These are phyloP conservation scores for Austroboletus olivaceoglutinosus DNA, from an alignment of 1,284 basidiomycete genomes.

Conservation along the genomic window DNA sequence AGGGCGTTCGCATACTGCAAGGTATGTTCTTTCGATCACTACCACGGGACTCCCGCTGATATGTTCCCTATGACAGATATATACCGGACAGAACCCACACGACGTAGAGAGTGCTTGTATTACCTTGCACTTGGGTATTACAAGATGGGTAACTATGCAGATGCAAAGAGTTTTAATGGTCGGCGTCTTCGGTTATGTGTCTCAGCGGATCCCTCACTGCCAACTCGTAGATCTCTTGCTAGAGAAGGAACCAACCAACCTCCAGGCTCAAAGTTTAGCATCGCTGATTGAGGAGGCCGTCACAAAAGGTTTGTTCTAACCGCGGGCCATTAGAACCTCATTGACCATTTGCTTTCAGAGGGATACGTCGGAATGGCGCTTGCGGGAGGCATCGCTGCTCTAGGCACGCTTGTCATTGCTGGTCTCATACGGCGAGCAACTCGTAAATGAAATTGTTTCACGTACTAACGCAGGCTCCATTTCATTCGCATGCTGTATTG, in stretches of 20 bases:
- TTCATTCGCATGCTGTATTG: constrained; percentile 13
- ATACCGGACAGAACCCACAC: constrained; percentile 83
- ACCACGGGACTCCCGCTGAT: constrained; percentile 1
- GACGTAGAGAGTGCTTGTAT: constrained; percentile 94
- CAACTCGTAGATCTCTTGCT: constrained; percentile 70
- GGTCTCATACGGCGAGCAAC: constrained; percentile 82
- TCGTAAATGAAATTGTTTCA: constrained; percentile 53
- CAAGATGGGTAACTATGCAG: constrained; percentile 95
- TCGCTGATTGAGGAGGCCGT: constrained; percentile 87
- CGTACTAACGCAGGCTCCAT: constrained; percentile 11
- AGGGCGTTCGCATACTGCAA: constrained; percentile 90
- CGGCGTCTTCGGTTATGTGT: constrained; percentile 23
- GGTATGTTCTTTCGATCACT: constrained; percentile 45
- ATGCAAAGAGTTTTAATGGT: constrained; percentile 95
- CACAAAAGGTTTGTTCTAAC: constrained; percentile 62
- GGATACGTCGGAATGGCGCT: constrained; percentile 95
- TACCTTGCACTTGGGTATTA: constrained; percentile 97
- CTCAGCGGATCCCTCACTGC: not conserved
- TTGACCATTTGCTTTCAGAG: constrained; percentile 47
- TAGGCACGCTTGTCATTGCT: constrained; percentile 81
- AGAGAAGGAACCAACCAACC: constrained; percentile 91
- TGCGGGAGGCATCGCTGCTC: constrained; percentile 84
- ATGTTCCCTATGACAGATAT: constrained; percentile 56
- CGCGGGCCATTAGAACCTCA: not conserved
- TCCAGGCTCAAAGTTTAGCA: constrained; percentile 88